Evolutionary conservation across 148 eudicot genomes (phyloP).

Genomic region (Rhododendron vialii): DNA sequence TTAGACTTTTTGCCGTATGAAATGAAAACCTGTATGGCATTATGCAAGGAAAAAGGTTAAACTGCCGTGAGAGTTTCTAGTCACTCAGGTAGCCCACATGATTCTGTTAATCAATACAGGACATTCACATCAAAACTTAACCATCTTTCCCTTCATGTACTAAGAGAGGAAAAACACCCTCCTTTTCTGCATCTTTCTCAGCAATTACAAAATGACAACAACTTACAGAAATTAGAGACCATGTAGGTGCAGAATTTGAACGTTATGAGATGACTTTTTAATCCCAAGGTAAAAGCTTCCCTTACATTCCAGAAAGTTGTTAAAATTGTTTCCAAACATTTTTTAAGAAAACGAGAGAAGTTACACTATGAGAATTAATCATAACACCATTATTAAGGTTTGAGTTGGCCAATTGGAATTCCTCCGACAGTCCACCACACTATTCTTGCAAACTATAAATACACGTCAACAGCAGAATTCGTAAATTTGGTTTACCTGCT

Average conservation of each 20-base stretch:
- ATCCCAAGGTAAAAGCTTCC: background rate
- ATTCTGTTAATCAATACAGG: conserved; percentile 4
- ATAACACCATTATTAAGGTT: background rate
- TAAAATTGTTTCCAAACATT: background rate
- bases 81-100: background rate
- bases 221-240: background rate
- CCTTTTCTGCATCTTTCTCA: background rate
- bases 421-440: background rate
- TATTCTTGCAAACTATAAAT: background rate
- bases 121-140: background rate
- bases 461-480: background rate
- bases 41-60: background rate
- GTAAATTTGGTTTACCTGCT: conserved; percentile 72
- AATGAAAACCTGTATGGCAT: conserved; percentile 68
- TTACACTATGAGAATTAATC: background rate
- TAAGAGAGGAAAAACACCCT: background rate
- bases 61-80: background rate
- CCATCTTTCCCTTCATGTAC: background rate
- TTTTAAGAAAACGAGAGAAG: conserved; percentile 3
- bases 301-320: background rate
- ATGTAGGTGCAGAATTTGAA: background rate
- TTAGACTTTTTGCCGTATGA: conserved; percentile 97
- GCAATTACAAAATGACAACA: background rate
- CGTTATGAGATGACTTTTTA: background rate
- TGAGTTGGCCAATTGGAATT: background rate